Evolutionary conservation across 164 flowering plant species (phyloP), one percentile per base, ranked within the genome.

Genomic region (Saururus chinensis): DNA sequence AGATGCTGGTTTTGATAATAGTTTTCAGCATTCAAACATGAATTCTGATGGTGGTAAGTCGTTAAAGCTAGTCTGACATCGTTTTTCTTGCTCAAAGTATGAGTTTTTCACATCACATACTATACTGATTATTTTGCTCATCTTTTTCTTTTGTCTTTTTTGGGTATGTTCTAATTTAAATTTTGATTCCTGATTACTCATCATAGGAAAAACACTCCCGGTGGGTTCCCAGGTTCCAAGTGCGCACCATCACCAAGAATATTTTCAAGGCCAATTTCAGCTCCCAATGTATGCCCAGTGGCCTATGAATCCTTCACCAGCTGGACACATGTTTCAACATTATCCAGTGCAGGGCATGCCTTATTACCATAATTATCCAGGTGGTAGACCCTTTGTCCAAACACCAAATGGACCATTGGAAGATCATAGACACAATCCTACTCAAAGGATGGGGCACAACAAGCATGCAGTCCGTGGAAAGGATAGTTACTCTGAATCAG

Each of bases 341-440:
- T 95, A 95, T 76, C 89, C 95, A 52, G 74, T 88, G 82, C 96
- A 80, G 62, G 89, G 86, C 60, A 82, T 90, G 78, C 93, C 97
- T 51, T 91, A 85, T 76, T 90, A 88, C 66, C 91, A 62, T 20
- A 75, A 76, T 61, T 86, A 83, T 69, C 79, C 87, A 5, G 92
- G 84, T 61, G 66, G 60, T 64, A 76, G 78, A 66, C 81, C 90
- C 37, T 86, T 42, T 70, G 76, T 80, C 64, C 88, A 74, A 51
- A 76, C 92, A 65, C 82, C 77, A 26, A 79, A 79, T 77, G 80
- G 77, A 62, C 71, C 84, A 57, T 58, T 73, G 60, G 95, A 82
- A 41, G 87, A 82, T 77, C 75, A 81, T 64, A 76, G 80, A 63
- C 60, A 64, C 41, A 72, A 59, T 67, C 19, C 72, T 66, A 73